phyloP scores from a whole-genome alignment of 192 early-diverging fungal genomes.

The Geranomyces variabilis region DNA sequence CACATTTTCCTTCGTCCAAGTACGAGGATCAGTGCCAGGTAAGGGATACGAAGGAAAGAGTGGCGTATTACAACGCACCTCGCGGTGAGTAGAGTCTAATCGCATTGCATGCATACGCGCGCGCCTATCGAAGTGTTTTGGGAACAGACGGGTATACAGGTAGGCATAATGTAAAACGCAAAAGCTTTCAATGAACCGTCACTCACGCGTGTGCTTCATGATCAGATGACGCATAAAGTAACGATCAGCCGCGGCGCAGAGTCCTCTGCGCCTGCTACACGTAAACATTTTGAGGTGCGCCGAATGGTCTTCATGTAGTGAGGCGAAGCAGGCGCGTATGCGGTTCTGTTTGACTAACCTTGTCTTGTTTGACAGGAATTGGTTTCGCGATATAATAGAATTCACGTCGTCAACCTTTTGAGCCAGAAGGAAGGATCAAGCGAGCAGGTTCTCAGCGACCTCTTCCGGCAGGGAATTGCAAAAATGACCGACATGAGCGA shows the following conservation, averaged over 20 bases:
- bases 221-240: conserved; percentile 75
- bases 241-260: conserved; percentile 70
- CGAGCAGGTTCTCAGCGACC: conserved; percentile 71
- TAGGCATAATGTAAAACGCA: conserved; percentile 39
- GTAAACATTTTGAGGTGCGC: conserved; percentile 57
- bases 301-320: too few relatives aligned
- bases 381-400: conserved; percentile 68
- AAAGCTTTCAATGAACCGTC: too few relatives aligned
- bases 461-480: conserved; percentile 58
- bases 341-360: too few relatives aligned
- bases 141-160: conserved; percentile 90
- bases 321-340: too few relatives aligned
- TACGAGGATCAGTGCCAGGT: conserved; percentile 80
- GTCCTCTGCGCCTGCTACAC: conserved; percentile 15
- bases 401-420: conserved; percentile 82
- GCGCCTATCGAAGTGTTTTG: conserved; percentile 86
- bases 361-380: conserved; percentile 47
- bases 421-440: conserved; percentile 64
- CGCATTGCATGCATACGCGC: too few relatives aligned
- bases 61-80: too few relatives aligned
- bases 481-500: conserved; percentile 42
- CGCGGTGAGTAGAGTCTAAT: too few relatives aligned
- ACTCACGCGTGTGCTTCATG: too few relatives aligned
- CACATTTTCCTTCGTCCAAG: conserved; percentile 76
- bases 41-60: too few relatives aligned